Conservation (phyloP, 1,284 basidiomycete genomes). For the Apiotrichum brassicae region DNA sequence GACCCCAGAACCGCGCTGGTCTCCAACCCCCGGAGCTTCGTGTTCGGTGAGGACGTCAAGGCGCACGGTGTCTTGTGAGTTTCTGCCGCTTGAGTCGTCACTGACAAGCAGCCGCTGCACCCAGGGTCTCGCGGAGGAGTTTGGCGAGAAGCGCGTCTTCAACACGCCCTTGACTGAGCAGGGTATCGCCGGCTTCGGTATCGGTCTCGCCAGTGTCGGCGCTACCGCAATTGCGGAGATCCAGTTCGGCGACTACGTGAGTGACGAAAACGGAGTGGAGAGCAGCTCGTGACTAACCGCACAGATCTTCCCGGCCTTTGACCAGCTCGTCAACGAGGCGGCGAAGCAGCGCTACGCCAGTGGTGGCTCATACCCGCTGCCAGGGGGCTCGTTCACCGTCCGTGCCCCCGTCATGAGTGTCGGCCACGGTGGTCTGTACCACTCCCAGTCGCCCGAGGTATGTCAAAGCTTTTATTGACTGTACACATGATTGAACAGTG, state of each 20-base stretch:
- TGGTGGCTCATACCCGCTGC: slow-evolving; percentile 61
- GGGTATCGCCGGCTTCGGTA: slow-evolving; percentile 90
- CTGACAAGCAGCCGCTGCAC: slow-evolving; percentile 26
- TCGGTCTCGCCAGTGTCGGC: slow-evolving; percentile 85
- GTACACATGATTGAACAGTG: neutral
- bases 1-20: slow-evolving; percentile 62
- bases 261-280: neutral
- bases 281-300: neutral
- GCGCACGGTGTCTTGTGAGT: slow-evolving; percentile 89
- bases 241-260: slow-evolving; percentile 52
- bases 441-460: slow-evolving; percentile 81
- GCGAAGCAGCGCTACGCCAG: slow-evolving; percentile 88
- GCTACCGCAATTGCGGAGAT: slow-evolving; percentile 93
- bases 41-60: slow-evolving; percentile 90
- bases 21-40: slow-evolving; percentile 76
- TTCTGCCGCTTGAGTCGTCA: slow-evolving; percentile 45
- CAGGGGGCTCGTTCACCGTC: slow-evolving; percentile 74
- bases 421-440: slow-evolving; percentile 87
- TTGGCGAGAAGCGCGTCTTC: slow-evolving; percentile 90
- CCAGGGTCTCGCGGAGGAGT: slow-evolving; percentile 85
- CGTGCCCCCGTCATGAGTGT: slow-evolving; percentile 84
- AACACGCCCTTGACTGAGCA: slow-evolving; percentile 91
- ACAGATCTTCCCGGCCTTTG: slow-evolving; percentile 82
- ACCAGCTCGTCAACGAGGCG: slow-evolving; percentile 89
- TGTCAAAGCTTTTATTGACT: no score